Base-by-base conservation (phyloP, 208 protist genomes). In the Leishmania major region DNA sequence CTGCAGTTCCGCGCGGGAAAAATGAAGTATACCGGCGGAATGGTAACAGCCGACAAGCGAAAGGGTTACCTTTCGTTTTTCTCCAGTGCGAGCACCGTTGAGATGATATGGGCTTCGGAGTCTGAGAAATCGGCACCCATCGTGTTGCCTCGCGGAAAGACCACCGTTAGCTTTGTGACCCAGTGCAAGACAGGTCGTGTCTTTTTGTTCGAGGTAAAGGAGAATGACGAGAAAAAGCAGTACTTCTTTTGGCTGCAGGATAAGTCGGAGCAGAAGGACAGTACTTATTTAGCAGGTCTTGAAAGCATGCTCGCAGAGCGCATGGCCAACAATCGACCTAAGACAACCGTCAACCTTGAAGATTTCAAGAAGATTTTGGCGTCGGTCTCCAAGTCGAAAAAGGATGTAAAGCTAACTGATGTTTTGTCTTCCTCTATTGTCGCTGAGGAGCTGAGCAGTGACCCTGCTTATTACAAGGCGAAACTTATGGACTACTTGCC, bases 231-330 rank as follows among this genome's bases (percentile, higher is more conserved):
- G 37, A 86, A 88, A 73, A 87, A 53, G 49, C 69, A 83, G 59
- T 51, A 92, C 75, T 97, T 97, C 70, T 97, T 95, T 75, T 97
- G 94, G 93, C 69, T 97, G 31, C 94, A 97, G 75, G 94, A 96
- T 47, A 95, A 94, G 73, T 94, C 87, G 43, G 91, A 86, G n/a
- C 83, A 88, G 47, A 91, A 95, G 72, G 94, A 97, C 75, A 78
- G 51, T 31, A 43, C 77, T 5, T 91, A 94, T 78, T 77, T 95
- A 75, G 78, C 80, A 45, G 79, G 75, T 72, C 80, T 96, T 43
- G 82, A 95, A 62, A 69, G 76, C 45, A 76, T 92, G 75, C 74
- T 96, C 66, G 80, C 76, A 22, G 79, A 88, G 37, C 53, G 64
- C 49, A 19, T 67, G 5, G 35, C 74, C 0, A 57, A 51, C n/a